Percentiles rank a stretch among this genome's conserved stretches.
These are phyloP conservation scores for Pythium rishiriense DNA, from an alignment of 352 stramenopile species.

Conservation along the genomic window DNA sequence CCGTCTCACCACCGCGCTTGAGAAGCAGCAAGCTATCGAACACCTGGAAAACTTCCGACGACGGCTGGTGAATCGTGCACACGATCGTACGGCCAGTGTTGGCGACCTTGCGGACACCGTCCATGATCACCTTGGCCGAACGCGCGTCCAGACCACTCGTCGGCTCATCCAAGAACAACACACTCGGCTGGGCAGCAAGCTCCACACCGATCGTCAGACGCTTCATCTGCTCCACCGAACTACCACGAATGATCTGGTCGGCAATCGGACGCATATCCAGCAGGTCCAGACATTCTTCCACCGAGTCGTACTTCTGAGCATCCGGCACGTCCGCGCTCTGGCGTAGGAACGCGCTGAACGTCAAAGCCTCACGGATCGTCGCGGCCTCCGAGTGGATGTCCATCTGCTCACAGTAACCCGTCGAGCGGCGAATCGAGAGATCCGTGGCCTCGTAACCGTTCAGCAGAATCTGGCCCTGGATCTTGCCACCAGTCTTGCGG, in stretches of 20 bases:
- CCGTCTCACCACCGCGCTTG: constrained; percentile 19
- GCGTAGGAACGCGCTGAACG: constrained; percentile 15
- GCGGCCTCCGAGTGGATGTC: constrained; percentile 19
- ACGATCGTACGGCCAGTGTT: constrained; percentile 39
- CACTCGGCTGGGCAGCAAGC: constrained; percentile 67
- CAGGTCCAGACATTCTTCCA: constrained; percentile 39
- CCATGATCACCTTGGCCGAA: constrained; percentile 67
- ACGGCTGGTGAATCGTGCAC: constrained; percentile 34
- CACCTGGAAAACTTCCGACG: constrained; percentile 20
- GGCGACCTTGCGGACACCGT: constrained; percentile 76
- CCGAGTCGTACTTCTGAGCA: constrained; percentile 35
- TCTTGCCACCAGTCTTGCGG: constrained; percentile 87
- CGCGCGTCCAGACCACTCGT: constrained; percentile 81
- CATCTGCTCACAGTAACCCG: constrained; percentile 48
- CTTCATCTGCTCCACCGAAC: constrained; percentile 45
- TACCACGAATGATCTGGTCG: constrained; percentile 34
- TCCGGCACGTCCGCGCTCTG: constrained; percentile 23
- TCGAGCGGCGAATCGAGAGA: constrained; percentile 40
- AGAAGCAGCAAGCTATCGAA: constrained; percentile 21
- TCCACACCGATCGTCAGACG: constrained; percentile 51
- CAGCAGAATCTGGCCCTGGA: constrained; percentile 82
- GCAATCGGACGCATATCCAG: constrained; percentile 33
- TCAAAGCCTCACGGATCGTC: constrained; percentile 19
- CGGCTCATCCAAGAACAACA: constrained; percentile 78
- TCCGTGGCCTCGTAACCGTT: constrained; percentile 85